Evolutionary conservation across 2,329 filamentous ascomycete species (phyloP).

Genomic region (Penicillium digitatum): DNA sequence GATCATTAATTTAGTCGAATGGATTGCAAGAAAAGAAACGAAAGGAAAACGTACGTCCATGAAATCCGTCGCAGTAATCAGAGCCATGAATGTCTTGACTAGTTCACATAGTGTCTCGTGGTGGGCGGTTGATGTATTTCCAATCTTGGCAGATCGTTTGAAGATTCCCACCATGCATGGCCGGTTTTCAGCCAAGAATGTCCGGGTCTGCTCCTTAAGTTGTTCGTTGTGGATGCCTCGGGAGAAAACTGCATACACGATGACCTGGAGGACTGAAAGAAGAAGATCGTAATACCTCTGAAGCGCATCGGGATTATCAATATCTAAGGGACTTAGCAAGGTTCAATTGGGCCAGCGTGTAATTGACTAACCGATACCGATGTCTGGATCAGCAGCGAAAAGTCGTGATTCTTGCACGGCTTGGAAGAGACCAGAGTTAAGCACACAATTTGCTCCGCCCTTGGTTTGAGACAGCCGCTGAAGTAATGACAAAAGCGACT

Average conservation of each 20-base stretch:
- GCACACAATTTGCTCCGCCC: conserved; percentile 76
- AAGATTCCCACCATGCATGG: conserved; percentile 82
- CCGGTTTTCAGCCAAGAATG: conserved; percentile 78
- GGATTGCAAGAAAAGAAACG: not conserved
- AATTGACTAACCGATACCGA: conserved; percentile 62
- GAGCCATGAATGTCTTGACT: conserved; percentile 76
- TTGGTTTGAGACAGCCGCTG: conserved; percentile 79
- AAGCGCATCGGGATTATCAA: conserved; percentile 65
- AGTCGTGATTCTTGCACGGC: conserved; percentile 76
- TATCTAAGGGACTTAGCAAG: conserved; percentile 45
- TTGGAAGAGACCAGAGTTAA: conserved; percentile 83
- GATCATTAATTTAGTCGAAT: not conserved
- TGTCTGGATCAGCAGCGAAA: conserved; percentile 85
- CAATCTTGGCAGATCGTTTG: conserved; percentile 81
- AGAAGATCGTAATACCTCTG: conserved; percentile 81
- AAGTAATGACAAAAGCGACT: conserved; percentile 77
- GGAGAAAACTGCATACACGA: conserved; percentile 75
- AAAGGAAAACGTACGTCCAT: conserved; percentile 66
- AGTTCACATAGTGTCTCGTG: conserved; percentile 68
- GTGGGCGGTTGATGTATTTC: conserved; percentile 47
- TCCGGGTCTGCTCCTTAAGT: conserved; percentile 67
- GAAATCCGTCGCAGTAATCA: conserved; percentile 79
- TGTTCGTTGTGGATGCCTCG: conserved; percentile 75
- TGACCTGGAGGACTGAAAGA: conserved; percentile 71
- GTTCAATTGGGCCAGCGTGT: not conserved